phyloP scores from a whole-genome alignment of 1,284 basidiomycete genomes.

The Cystobasidium sp. region DNA sequence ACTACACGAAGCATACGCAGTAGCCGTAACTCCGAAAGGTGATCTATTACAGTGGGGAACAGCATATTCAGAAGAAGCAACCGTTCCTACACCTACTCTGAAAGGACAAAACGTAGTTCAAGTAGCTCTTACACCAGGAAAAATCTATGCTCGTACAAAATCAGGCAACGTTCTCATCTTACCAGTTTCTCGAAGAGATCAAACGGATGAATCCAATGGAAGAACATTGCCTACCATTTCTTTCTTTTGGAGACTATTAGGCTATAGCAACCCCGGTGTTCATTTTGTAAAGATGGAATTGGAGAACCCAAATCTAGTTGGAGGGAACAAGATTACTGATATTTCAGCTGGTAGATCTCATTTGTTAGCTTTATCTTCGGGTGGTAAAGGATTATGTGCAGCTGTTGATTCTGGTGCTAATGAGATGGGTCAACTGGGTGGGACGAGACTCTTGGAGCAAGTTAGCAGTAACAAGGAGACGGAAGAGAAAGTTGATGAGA shows the following conservation, averaged over 20 bases:
- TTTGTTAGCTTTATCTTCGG: constrained; percentile 79
- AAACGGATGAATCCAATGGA: constrained; percentile 55
- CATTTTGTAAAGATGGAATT: constrained; percentile 59
- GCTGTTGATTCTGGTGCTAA: constrained; percentile 80
- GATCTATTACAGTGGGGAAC: constrained; percentile 89
- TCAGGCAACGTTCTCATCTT: constrained; percentile 49
- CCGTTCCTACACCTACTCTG: constrained; percentile 63
- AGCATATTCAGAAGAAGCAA: constrained; percentile 62
- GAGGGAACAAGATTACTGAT: constrained; percentile 67
- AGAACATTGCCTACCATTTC: constrained; percentile 42
- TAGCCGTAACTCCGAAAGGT: constrained; percentile 81
- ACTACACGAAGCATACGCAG: constrained; percentile 72
- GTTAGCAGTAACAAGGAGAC: constrained; percentile 48
- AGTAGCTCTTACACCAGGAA: constrained; percentile 64
- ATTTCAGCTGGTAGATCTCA: constrained; percentile 79
- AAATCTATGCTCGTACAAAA: constrained; percentile 69
- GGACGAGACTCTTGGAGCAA: constrained; percentile 60
- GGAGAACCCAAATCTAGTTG: constrained; percentile 60
- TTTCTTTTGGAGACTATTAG: constrained; percentile 51
- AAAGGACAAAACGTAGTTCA: constrained; percentile 75
- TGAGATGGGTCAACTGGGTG: constrained; percentile 78
- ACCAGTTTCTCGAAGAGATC: constrained; percentile 55
- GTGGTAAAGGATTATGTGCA: constrained; percentile 78
- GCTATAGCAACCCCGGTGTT: constrained; percentile 55
- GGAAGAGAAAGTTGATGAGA: constrained; percentile 44